A percentile compares a stretch with the other conserved stretches of the same genome.
Conservation (phyloP, 2,329 filamentous ascomycete genomes). For the Alternaria angustiovoidea region DNA sequence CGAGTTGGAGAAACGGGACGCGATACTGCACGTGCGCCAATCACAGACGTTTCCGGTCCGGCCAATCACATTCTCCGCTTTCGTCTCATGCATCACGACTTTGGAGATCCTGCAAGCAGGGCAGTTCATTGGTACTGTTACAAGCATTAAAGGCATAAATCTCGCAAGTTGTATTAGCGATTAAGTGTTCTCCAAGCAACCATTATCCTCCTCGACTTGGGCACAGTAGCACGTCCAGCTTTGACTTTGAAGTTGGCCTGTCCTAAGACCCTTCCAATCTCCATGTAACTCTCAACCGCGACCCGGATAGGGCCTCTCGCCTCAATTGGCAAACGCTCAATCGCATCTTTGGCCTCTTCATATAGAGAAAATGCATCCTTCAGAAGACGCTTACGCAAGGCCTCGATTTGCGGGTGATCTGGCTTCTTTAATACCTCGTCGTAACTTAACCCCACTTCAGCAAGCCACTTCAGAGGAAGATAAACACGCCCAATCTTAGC, state of each 20-base stretch:
- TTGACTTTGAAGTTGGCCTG: slow-evolving; percentile 56
- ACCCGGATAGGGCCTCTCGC: slow-evolving; percentile 71
- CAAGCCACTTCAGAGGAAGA: slow-evolving; percentile 70
- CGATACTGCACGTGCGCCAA: slow-evolving; percentile 1
- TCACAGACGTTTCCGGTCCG: background rate
- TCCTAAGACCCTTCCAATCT: slow-evolving; percentile 71
- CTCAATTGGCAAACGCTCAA: slow-evolving; percentile 68
- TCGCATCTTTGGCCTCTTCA: slow-evolving; percentile 61
- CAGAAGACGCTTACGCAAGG: slow-evolving; percentile 63
- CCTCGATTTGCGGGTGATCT: slow-evolving; percentile 56
- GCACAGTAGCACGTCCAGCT: slow-evolving; percentile 57
- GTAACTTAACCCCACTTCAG: slow-evolving; percentile 63
- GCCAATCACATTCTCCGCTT: background rate
- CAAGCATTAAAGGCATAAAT: background rate
- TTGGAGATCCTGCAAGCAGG: too few species aligned
- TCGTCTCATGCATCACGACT: too few species aligned
- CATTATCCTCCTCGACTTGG: slow-evolving; percentile 58
- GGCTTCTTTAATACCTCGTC: slow-evolving; percentile 64
- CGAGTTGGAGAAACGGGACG: background rate
- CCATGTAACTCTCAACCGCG: slow-evolving; percentile 78
- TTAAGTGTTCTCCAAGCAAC: slow-evolving; percentile 67
- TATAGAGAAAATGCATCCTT: slow-evolving; percentile 70
- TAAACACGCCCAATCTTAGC: slow-evolving; percentile 73
- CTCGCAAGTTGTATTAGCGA: slow-evolving; percentile 8
- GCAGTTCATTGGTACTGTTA: background rate